phyloP scores from a whole-genome alignment of 1,284 basidiomycete species.

The Trametes polyzona region DNA sequence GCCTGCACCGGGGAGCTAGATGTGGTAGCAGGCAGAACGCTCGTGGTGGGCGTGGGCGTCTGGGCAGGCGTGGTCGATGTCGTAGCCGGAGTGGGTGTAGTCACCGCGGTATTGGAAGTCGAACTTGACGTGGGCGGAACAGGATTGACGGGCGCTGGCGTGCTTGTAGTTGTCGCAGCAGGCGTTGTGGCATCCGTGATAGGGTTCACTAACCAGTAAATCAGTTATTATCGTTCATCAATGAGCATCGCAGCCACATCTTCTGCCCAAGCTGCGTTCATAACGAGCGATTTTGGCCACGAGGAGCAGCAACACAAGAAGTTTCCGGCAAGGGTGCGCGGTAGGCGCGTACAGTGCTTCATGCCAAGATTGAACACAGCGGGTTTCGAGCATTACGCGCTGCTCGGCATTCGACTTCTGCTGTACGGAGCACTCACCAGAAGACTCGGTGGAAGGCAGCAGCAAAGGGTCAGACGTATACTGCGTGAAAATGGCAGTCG shows the following conservation, averaged over 20 bases:
- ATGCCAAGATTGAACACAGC: no score
- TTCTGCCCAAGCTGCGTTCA: no score
- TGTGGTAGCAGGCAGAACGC: neutral
- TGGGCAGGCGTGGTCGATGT: conserved; percentile 1
- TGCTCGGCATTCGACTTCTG: no score
- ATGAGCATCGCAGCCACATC: no score
- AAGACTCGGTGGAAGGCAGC: neutral
- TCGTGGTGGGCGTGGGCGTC: neutral
- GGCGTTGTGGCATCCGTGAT: neutral
- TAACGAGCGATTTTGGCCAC: no score
- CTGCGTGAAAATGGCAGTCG: conserved; percentile 16
- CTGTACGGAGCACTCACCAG: conserved; percentile 16
- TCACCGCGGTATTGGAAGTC: neutral
- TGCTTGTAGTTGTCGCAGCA: neutral
- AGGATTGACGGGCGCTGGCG: neutral
- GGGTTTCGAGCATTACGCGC: no score
- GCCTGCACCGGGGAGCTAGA: neutral
- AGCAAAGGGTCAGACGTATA: neutral
- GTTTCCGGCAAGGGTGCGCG: no score
- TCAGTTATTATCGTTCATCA: no score
- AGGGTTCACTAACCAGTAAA: neutral
- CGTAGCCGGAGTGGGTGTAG: neutral
- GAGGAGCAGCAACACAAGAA: no score
- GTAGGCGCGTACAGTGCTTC: no score
- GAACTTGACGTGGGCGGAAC: neutral